These are phyloP conservation scores for Kazachstania africana DNA, from an alignment of 805 yeast genomes.

Conservation along the genomic window DNA sequence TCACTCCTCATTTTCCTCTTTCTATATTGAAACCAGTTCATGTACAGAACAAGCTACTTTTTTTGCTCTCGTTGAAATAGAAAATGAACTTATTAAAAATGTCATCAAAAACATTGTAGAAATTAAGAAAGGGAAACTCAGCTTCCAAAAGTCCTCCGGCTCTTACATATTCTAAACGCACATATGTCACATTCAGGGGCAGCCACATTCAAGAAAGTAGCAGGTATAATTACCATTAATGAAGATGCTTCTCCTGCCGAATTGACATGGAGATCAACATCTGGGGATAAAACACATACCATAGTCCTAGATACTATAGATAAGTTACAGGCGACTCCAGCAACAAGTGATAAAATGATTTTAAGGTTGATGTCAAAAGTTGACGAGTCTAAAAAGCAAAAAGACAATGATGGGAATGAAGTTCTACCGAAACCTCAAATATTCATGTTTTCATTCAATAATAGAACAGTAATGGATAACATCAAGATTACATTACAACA, in stretches of 20 bases:
- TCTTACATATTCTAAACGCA: too few relatives aligned
- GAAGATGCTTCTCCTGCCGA: conserved; percentile 48
- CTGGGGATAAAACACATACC: conserved; percentile 37
- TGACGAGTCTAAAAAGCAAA: conserved; percentile 21
- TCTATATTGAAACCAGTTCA: too few relatives aligned
- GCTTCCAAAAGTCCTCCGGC: too few relatives aligned
- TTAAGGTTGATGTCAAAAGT: conserved; percentile 42
- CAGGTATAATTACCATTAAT: conserved; percentile 43
- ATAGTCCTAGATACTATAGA: conserved; percentile 34
- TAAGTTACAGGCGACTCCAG: conserved; percentile 58
- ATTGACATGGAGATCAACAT: conserved; percentile 41
- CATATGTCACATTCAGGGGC: conserved; percentile 39
- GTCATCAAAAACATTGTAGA: too few relatives aligned
- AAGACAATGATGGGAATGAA: conserved; percentile 22
- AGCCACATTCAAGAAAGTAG: conserved; percentile 40
- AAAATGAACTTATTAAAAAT: too few relatives aligned
- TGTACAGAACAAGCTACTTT: too few relatives aligned
- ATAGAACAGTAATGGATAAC: conserved; percentile 63
- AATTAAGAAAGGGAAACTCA: too few relatives aligned
- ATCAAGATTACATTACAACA: conserved; percentile 58
- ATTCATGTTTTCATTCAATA: conserved; percentile 51
- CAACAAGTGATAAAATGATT: conserved; percentile 54
- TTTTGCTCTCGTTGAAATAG: too few relatives aligned
- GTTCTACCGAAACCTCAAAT: conserved; percentile 16
- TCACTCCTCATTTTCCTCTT: too few relatives aligned